Percentiles rank a stretch among this genome's conserved stretches.
Conservation (phyloP, 306 rosid genomes). For the Lathyrus sativus region DNA sequence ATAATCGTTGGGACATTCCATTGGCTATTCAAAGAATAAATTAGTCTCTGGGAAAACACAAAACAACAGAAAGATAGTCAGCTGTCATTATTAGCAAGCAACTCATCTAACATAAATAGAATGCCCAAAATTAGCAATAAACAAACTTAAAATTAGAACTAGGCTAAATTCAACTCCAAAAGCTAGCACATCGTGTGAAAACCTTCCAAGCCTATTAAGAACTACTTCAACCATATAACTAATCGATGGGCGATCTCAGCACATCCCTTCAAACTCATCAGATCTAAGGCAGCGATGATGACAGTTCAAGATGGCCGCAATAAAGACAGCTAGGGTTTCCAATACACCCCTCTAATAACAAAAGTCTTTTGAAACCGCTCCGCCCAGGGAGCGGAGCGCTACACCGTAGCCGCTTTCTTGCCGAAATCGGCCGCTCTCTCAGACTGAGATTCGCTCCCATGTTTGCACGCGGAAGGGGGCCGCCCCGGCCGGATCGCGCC, state of each 20-base stretch:
- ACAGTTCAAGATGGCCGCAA: not conserved
- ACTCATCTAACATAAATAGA: not conserved
- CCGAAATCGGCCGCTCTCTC: too few species aligned
- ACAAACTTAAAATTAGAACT: not conserved
- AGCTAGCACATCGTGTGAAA: not conserved
- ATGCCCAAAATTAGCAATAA: not conserved
- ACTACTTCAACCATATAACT: constrained; percentile 3
- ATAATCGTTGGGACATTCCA: constrained; percentile 71
- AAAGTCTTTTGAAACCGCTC: too few species aligned
- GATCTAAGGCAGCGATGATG: not conserved
- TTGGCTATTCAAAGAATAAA: constrained; percentile 56
- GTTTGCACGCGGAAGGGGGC: too few species aligned
- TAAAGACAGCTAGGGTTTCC: not conserved
- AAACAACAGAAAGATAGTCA: constrained; percentile 16
- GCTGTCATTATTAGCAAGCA: constrained; percentile 28
- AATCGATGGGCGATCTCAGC: not conserved
- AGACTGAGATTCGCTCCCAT: too few species aligned
- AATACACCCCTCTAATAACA: not conserved
- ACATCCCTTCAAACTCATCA: not conserved
- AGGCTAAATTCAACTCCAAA: not conserved
- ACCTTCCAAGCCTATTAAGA: not conserved
- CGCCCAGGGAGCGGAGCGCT: too few species aligned
- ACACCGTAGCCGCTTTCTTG: too few species aligned
- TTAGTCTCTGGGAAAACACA: constrained; percentile 58
- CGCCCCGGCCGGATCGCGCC: too few species aligned